Evolutionary conservation across 768 basidiomycete genomes (phyloP).

Genomic region (Termitomyces eurrhizus): DNA sequence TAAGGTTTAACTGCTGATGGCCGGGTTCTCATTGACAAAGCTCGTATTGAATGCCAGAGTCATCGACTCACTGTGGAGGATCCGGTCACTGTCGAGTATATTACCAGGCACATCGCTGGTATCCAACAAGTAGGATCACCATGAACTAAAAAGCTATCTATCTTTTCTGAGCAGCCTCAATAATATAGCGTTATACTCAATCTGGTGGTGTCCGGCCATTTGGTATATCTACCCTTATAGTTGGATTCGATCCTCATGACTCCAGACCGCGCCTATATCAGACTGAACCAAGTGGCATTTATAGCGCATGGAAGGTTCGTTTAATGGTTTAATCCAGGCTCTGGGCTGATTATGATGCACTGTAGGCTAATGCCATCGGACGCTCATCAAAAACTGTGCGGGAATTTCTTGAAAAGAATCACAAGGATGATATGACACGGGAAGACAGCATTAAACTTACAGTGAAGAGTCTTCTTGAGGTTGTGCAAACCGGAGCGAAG

Average conservation of each 20-base stretch:
- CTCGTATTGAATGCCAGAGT: slow-evolving; percentile 95
- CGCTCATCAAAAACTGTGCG: slow-evolving; percentile 97
- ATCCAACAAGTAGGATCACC: slow-evolving; percentile 80
- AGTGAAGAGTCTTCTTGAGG: slow-evolving; percentile 92
- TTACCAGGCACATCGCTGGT: slow-evolving; percentile 97
- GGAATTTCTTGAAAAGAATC: slow-evolving; percentile 98
- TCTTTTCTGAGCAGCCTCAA: no score
- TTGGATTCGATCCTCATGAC: slow-evolving; percentile 96
- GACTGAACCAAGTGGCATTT: slow-evolving; percentile 97
- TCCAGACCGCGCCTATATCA: slow-evolving; percentile 85
- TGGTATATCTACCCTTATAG: slow-evolving; percentile 93
- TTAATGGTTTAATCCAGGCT: neutral
- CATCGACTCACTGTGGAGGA: slow-evolving; percentile 97
- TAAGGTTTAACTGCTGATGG: slow-evolving; percentile 96
- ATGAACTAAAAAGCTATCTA: neutral
- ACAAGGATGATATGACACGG: slow-evolving; percentile 83
- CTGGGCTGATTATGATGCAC: neutral
- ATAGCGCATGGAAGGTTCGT: slow-evolving; percentile 94
- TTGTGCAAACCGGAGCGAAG: slow-evolving; percentile 99
- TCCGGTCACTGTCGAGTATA: slow-evolving; percentile 97
- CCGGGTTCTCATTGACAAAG: slow-evolving; percentile 96
- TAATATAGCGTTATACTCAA: slow-evolving; percentile 85
- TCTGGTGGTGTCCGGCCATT: slow-evolving; percentile 98
- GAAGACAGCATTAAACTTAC: slow-evolving; percentile 94
- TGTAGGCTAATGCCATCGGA: slow-evolving; percentile 94